Evolutionary conservation across 2,329 filamentous ascomycete genomes (phyloP), one percentile per base, ranked within the genome.

Genomic region (Aciculosporium take): DNA sequence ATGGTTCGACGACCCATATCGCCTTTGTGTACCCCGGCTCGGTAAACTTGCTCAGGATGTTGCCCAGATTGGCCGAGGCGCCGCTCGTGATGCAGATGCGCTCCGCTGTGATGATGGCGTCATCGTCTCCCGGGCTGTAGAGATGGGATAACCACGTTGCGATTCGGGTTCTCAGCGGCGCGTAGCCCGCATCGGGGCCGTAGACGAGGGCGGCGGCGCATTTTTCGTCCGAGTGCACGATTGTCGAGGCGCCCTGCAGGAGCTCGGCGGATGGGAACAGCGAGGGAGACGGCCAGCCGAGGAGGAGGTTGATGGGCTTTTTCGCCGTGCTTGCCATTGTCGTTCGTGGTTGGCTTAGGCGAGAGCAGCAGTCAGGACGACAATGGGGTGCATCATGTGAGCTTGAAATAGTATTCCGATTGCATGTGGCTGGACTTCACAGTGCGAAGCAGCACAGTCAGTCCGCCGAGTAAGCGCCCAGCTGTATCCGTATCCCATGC

Each of bases 21-120:
- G 76, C 76, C 35, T 72, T 67, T 1, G 88, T 94, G 53, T 79
- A 81, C 2, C 67, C 60, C 1, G 84, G 82, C 56, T 94, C 88
- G 0, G 85, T 83, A 54, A 82, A 94, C 24, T 82, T 82, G 57
- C 82, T 76, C 38, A 94, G 63, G 4, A 94, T 64, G 53, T 77
- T 82, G 0, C 82, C 85, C 2, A 94, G 59, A 55, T 80, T 87
- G 66, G 94, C 87, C 49, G 78, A 84, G 3, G 88, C 88, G 13
- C 88, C 88, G 34, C 87, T 86, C 0, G 84, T 84, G 56, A 94
- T 80, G 55, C 79, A 83, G 41, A 94, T 80, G 25, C 84, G 71
- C 12, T 68, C 66, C 5, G 58, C 49, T 7, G 27, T 21, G 29
- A 42, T 21, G 21, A 29, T 10, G 3, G 20, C 39, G 3, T 21